phyloP scores from a whole-genome alignment of 1,284 basidiomycete species.

The Cutaneotrichosporon cutaneum region DNA sequence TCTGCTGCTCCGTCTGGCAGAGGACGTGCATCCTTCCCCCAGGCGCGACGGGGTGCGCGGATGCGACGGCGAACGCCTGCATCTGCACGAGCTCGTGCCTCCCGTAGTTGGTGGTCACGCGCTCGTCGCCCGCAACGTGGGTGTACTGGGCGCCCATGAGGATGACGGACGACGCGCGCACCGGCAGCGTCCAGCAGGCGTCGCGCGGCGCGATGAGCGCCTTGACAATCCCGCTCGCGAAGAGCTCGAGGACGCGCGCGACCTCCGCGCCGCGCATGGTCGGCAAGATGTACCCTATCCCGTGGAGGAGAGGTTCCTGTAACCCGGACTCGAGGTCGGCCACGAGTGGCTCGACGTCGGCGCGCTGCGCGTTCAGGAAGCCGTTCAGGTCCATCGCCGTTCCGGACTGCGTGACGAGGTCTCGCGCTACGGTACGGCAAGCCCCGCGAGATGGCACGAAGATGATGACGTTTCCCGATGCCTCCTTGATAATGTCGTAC shows the following conservation, averaged over 20 bases:
- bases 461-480: constrained; percentile 66
- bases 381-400: constrained; percentile 72
- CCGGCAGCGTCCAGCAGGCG: constrained; percentile 79
- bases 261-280: constrained; percentile 70
- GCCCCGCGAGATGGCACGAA: constrained; percentile 87
- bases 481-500: constrained; percentile 61
- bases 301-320: constrained; percentile 76
- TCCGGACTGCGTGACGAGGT: constrained; percentile 84
- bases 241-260: constrained; percentile 77
- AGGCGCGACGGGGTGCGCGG: constrained; percentile 27
- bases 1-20: constrained; percentile 77
- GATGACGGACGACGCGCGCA: constrained; percentile 75
- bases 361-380: constrained; percentile 63
- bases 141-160: constrained; percentile 92
- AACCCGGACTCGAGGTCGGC: constrained; percentile 66
- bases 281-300: constrained; percentile 84
- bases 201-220: constrained; percentile 81
- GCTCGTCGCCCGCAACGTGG: constrained; percentile 54
- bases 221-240: constrained; percentile 74
- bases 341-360: constrained; percentile 65
- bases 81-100: constrained; percentile 82
- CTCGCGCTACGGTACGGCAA: constrained; percentile 71
- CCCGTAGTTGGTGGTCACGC: constrained; percentile 74
- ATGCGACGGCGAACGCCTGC: constrained; percentile 74
- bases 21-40: constrained; percentile 76